Evolutionary conservation across 2,329 filamentous ascomycete species (phyloP), one percentile per base, ranked within the genome.

Genomic region (Massarina eburnea): DNA sequence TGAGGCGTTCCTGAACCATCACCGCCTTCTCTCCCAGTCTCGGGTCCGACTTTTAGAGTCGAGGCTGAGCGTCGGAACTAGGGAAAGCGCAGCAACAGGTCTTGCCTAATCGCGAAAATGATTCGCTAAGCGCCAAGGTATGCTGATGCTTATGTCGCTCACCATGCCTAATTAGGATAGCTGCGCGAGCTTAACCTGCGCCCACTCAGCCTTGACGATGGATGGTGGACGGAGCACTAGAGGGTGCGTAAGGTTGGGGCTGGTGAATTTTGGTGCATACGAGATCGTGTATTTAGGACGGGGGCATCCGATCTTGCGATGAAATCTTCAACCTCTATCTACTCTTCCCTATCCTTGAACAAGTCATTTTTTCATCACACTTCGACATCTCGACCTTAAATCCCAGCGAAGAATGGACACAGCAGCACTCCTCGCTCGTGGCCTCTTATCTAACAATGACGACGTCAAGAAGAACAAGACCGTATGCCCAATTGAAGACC

Each of bases 401-500:
- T 24, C 20, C 29, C 10, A 27, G 20, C 36, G 20, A 26, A 39
- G 15, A 30, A 53, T 50, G 39, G 24, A 39, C 24, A 15, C 38
- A 9, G 36, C 26, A 17, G 27, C 30, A n/a, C 50, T 53, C n/a
- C 18, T 51, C 15, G 20, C 44, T 18, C 45, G 52, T 15, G 45
- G 43, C 26, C 39, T 50, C 15, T 41, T 39, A n/a, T n/a, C n/a
- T 26, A 15, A 36, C 27, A 30, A 45, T 19, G 30, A 48, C 30
- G 14, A 41, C 32, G 15, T 41, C 38, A 37, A 43, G 15, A 26
- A 43, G 14, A 32, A 42, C 24, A 10, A 35, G 9, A 26, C 19
- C n/a, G 26, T 15, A 12, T 57, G 54, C 32, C 54, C 52, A 2
- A 17, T 35, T 20, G 49, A 49, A 30, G 29, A 49, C 15, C 38